A percentile compares a stretch with the other conserved stretches of the same genome.
These are phyloP conservation scores for Colletotrichum brevisporum DNA, from an alignment of 2,329 filamentous ascomycete species.

Conservation along the genomic window DNA sequence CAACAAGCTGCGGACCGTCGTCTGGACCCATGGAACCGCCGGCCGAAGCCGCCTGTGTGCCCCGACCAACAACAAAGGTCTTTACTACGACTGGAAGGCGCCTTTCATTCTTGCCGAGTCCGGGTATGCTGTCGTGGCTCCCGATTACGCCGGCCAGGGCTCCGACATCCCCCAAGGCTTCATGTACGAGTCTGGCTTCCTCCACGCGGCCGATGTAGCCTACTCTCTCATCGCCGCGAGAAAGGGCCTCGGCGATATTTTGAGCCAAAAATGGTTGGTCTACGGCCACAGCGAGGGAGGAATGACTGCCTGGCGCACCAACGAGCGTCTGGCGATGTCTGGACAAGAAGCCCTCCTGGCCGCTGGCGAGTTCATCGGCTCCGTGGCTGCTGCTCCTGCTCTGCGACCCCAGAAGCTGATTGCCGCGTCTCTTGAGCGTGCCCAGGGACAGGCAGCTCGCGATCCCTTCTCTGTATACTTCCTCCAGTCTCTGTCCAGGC, in stretches of 20 bases:
- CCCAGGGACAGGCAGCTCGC: conserved; percentile 30
- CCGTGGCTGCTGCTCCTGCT: conserved; percentile 39
- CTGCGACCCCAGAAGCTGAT: conserved; percentile 37
- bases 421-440: conserved; percentile 22
- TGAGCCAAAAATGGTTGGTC: conserved; percentile 45
- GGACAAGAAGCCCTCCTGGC: conserved; percentile 18
- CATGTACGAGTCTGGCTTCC: conserved; percentile 41
- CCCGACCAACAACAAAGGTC: conserved; percentile 44
- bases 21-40: conserved; percentile 47
- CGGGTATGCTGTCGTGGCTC: conserved; percentile 37
- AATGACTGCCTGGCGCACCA: conserved; percentile 46
- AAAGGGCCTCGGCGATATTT: conserved; percentile 35
- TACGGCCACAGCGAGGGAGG: conserved; percentile 46
- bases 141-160: conserved; percentile 38
- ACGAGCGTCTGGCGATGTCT: conserved; percentile 43
- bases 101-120: conserved; percentile 42
- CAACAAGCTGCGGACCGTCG: conserved; percentile 38
- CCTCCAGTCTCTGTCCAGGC: conserved; percentile 38
- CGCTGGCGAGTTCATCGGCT: conserved; percentile 37
- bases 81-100: conserved; percentile 45
- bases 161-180: conserved; percentile 43
- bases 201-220: conserved; percentile 44
- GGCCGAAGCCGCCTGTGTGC: conserved; percentile 43
- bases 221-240: conserved; percentile 42
- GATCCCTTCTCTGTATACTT: conserved; percentile 40